These are phyloP conservation scores for Rhodotorula sp. DNA, from an alignment of 1,284 basidiomycete genomes.

Conservation along the genomic window DNA sequence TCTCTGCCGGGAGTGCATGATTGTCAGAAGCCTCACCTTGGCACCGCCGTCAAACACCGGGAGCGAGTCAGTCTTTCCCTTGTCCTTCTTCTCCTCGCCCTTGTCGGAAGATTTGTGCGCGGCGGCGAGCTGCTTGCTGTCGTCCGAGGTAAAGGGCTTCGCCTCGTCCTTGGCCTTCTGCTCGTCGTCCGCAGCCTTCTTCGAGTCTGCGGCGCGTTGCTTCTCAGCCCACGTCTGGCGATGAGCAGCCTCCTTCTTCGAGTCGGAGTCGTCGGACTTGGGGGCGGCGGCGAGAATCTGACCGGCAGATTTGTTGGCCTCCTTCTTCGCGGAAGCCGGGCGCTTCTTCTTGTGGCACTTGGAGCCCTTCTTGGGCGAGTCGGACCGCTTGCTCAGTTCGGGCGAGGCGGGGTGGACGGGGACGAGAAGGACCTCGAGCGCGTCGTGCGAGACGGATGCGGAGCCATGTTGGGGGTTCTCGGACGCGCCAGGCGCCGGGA, in stretches of 20 bases:
- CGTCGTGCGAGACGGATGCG: background rate
- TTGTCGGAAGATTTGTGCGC: background rate
- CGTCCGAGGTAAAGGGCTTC: background rate
- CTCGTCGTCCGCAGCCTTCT: background rate
- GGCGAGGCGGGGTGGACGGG: background rate
- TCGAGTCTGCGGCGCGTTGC: background rate
- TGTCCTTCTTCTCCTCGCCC: background rate
- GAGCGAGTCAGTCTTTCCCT: background rate
- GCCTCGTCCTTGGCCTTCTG: background rate
- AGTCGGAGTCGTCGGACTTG: background rate
- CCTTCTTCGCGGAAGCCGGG: background rate
- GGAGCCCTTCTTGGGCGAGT: background rate
- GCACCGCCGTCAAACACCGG: slow-evolving; percentile 1
- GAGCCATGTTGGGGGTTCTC: background rate
- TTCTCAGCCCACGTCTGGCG: slow-evolving; percentile 4
- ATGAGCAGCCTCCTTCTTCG: slow-evolving; percentile 1
- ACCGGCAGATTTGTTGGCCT: background rate
- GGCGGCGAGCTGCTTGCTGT: background rate
- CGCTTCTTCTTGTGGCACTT: slow-evolving; percentile 6
- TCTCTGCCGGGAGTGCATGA: background rate
- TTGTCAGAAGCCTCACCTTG: background rate
- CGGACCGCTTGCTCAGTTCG: background rate
- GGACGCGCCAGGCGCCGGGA: slow-evolving; percentile 1
- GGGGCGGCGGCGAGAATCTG: background rate
- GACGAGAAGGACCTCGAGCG: background rate